Evolutionary conservation across 164 flowering plant species (phyloP), one percentile per base, ranked within the genome.

Genomic region (Vitis rotundifolia): DNA sequence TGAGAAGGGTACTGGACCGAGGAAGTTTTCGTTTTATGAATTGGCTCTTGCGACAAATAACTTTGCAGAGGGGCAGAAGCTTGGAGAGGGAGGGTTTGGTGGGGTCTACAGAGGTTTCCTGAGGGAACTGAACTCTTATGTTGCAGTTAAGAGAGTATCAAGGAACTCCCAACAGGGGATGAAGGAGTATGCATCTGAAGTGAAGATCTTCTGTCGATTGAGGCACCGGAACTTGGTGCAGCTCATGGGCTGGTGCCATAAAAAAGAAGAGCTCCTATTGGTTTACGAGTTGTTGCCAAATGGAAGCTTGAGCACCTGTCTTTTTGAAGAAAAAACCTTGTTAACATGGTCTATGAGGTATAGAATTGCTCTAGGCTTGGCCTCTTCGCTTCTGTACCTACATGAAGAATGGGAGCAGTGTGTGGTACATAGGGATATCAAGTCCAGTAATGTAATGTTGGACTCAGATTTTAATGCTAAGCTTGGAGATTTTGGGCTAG

Each of bases 391-490:
- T 31, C 18, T 29, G 1, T 61, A 61, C 44, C 49, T 61, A 13
- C 64, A 61, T 7, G 49, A 61, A 14, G 16, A 13, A 4, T 31
- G 48, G 44, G 47, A 26, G 31, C 12, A 59, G 15, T 59, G 31
- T 9, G 60, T 57, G 60, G 60, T 57, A 28, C 60, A 57, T 6
- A 57, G 60, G 28, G 60, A 57, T 11, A 57, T 57, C 8, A 57
- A 31, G 44, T 31, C 44, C 5, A 31, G 44, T 31, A 31, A 31
- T 31, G 44, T 31, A 3, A 31, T 31, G 22, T 1, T 57, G 19
- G 22, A 16, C 22, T 31, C 44, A 6, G 44, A 31, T 31, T 31
- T 31, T 6, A 31, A 31, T 31, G 44, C 44, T 31, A 31, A 31
- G 44, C 44, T 31, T 31, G 44, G 44, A 31, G 44, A 31, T 31